Evolutionary conservation across 441 rosid genomes (phyloP), one percentile per base, ranked within the genome.

Genomic region (Bruguiera hainesii): DNA sequence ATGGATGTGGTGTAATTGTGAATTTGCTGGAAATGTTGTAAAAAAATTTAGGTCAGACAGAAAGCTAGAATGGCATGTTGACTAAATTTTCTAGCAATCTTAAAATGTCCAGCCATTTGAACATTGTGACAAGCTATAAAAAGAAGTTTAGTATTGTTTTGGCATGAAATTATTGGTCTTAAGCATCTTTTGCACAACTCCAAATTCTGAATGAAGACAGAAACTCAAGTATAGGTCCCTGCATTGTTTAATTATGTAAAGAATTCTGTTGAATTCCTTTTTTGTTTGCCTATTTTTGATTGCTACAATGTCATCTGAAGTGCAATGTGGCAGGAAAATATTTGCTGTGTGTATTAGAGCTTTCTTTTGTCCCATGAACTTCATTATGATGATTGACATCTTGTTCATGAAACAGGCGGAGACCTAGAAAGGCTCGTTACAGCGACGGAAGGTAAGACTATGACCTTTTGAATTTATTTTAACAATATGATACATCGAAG

Each of bases 391-490:
- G 63, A 76, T 62, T 64, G 56, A 25, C 26, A 60, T 60, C 39
- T 65, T 39, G 33, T 52, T 6, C 62, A 3, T 68, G 50, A 70
- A 55, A 64, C 82, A 89, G 96, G 88, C 75, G 80, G 79, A 10
- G 91, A 93, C 72, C 81, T 93, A 63, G 97, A 89, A 63, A 85
- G 74, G 69, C 89, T 93, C 62, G 93, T 82, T 53, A 83, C 80
- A 70, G 96, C 82, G 35, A 93, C 98, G 5, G 94, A 93, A 82
- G 94, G 98, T 85, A 78, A 78, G 82, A 63, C 52, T 26, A 60
- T 20, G 51, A 23, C 58, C 28, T 60, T 11, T 69, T 20, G 23
- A 51, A 30, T 58, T 42, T 39, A 13, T 11, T 39, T 39, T 13
- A 39, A 39, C 48, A 39, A 39, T 39, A 39, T 39, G 48, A 39